Percentiles rank a stretch among this genome's conserved stretches.
Evolutionary conservation across 106 monocot genomes (phyloP).

Genomic region (Allium cepa): DNA sequence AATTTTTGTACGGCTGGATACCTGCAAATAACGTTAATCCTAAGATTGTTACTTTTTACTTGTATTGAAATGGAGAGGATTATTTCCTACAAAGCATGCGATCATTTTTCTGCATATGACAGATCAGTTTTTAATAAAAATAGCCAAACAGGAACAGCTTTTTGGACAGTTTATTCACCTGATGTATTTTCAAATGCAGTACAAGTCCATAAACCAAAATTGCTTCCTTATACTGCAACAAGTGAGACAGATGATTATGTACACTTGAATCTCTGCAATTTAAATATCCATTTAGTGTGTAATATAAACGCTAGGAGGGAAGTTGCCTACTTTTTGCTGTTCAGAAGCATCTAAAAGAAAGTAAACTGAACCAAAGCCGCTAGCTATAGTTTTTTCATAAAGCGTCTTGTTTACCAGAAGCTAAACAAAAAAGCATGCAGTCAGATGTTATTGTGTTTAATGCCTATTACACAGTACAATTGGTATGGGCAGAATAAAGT

Average conservation of each 20-base stretch:
- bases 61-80: not conserved
- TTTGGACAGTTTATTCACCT: slow-evolving; percentile 28
- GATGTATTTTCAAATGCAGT: slow-evolving; percentile 36
- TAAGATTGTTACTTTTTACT: not conserved
- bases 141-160: not conserved
- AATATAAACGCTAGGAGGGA: not conserved
- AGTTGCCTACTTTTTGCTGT: slow-evolving; percentile 68
- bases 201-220: slow-evolving; percentile 83
- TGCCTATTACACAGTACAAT: too few relatives aligned
- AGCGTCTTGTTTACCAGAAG: slow-evolving; percentile 91
- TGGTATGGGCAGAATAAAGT: too few relatives aligned
- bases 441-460: not conserved
- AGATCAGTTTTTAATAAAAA: not conserved
- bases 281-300: not conserved
- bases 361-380: slow-evolving; percentile 95
- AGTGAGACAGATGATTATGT: slow-evolving; percentile 6
- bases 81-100: not conserved
- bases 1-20: slow-evolving; percentile 35
- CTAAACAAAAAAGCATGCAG: slow-evolving; percentile 31
- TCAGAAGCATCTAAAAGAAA: slow-evolving; percentile 99
- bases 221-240: slow-evolving; percentile 79
- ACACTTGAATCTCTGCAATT: not conserved
- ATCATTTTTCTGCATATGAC: not conserved
- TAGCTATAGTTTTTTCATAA: slow-evolving; percentile 97
- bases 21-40: slow-evolving; percentile 17